Base-by-base conservation (phyloP, 2,329 filamentous ascomycete genomes). In the Orbilia blumenaviensis region DNA sequence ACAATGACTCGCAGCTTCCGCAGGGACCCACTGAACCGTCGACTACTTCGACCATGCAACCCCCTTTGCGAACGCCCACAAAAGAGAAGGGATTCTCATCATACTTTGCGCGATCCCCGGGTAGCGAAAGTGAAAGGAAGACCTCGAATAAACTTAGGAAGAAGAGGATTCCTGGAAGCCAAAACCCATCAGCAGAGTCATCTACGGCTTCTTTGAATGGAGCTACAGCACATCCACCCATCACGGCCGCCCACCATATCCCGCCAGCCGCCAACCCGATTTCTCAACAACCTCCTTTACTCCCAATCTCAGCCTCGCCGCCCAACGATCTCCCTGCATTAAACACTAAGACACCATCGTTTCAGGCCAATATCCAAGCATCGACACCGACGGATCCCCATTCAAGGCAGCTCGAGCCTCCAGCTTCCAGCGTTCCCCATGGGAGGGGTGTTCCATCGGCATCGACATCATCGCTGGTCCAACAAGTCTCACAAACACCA, bases 71-170 rank as follows among this genome's bases (percentile, higher is more conserved):
- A n/a, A 89, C 89, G 0, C 88, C 90, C 5, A 85, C 85, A 3
- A 89, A 87, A 77, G 91, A 93, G 68, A 88, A 89, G 29, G 90
- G 88, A 73, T 82, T 96, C 66, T 86, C 91, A 61, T 88, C 85
- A 80, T 84, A 96, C 38, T 91, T 96, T 80, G 87, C 91, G 80
- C 87, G 90, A 78, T 90, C 91, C 1, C 89, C 90, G 0, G 86
- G 87, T 0, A 86, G 84, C 25, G 87, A 88, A 44, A 86, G 85
- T 38, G 90, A 90, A 77, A 89, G 87, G 80, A 88, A 92, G 50
- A 91, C 90, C 81, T 92, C 93, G 0, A 97, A 97, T 81, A 97
- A 97, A 83, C 85, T 99, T 61, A 91, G 91, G 82, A 98, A 98
- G 85, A 97, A 92, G 83, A 87, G 90, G 78, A 85, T 91, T 66